Percentiles rank a stretch among this genome's conserved stretches.
Conservation (phyloP, 2,329 filamentous ascomycete species). For the Ophiostoma sp. region DNA sequence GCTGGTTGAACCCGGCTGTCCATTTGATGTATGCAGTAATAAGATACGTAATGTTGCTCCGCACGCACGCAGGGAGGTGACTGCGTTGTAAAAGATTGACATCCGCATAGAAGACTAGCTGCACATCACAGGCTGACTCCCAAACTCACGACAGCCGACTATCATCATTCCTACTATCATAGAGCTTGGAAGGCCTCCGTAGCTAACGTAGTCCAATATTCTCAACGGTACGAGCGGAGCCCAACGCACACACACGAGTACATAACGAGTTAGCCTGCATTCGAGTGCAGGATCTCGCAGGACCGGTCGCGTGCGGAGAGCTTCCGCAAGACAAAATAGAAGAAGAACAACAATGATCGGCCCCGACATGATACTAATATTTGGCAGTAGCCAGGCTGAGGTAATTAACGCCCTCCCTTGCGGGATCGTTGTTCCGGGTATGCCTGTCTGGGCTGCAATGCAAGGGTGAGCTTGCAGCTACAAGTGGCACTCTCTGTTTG, state of each 20-base stretch:
- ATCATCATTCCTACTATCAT: background rate
- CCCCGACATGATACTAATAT: background rate
- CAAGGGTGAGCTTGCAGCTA: slow-evolving; percentile 5
- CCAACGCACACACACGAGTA: background rate
- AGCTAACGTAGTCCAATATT: background rate
- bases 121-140: background rate
- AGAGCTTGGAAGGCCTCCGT: background rate
- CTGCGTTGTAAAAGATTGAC: slow-evolving; percentile 1
- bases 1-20: background rate
- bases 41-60: slow-evolving; percentile 2
- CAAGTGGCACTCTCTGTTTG: background rate
- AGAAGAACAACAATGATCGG: background rate
- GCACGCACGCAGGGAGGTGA: slow-evolving; percentile 6
- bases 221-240: slow-evolving; percentile 9
- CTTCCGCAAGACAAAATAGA: slow-evolving; percentile 8
- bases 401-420: background rate
- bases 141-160: background rate
- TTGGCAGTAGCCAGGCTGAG: background rate
- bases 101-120: background rate
- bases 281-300: slow-evolving; percentile 10
- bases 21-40: background rate
- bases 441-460: slow-evolving; percentile 7
- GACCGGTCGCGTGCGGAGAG: slow-evolving; percentile 9
- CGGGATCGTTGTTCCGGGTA: slow-evolving; percentile 3
- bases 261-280: background rate